These are phyloP conservation scores for Neurospora sp. DNA, from an alignment of 495 filamentous ascomycete species.

Conservation along the genomic window DNA sequence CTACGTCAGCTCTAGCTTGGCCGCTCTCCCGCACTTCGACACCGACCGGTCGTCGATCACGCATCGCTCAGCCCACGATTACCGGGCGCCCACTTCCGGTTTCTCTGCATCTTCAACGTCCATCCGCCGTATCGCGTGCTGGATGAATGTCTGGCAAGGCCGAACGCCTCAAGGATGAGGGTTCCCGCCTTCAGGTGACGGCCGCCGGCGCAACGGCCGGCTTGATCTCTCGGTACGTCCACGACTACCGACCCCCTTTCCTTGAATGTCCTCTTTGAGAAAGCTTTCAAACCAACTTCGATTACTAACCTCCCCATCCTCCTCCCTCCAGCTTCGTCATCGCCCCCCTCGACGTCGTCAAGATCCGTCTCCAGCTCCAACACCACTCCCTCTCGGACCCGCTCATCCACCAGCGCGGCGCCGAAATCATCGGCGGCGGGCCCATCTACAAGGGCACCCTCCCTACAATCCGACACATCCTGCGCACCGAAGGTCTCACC, in stretches of 20 bases:
- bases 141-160: slow-evolving; percentile 24
- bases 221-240: slow-evolving; percentile 80
- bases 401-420: slow-evolving; percentile 31
- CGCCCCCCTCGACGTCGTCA: slow-evolving; percentile 88
- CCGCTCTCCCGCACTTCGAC: background rate
- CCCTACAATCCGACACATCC: slow-evolving; percentile 63
- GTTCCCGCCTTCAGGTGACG: slow-evolving; percentile 71
- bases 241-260: slow-evolving; percentile 20
- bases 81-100: background rate
- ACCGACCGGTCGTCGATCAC: slow-evolving; percentile 1
- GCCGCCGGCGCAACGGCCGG: slow-evolving; percentile 80
- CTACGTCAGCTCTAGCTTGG: background rate
- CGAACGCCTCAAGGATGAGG: slow-evolving; percentile 85
- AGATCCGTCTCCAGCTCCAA: slow-evolving; percentile 92
- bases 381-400: slow-evolving; percentile 69
- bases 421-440: slow-evolving; percentile 30
- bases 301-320: background rate
- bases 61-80: background rate
- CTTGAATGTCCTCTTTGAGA: background rate
- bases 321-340: slow-evolving; percentile 58
- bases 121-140: background rate
- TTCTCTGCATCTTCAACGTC: background rate
- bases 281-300: background rate
- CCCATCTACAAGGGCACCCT: slow-evolving; percentile 73
- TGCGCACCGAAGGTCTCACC: slow-evolving; percentile 67